Evolutionary conservation across 2,329 filamentous ascomycete genomes (phyloP), one percentile per base, ranked within the genome.

Genomic region (Colletotrichum spinosum): DNA sequence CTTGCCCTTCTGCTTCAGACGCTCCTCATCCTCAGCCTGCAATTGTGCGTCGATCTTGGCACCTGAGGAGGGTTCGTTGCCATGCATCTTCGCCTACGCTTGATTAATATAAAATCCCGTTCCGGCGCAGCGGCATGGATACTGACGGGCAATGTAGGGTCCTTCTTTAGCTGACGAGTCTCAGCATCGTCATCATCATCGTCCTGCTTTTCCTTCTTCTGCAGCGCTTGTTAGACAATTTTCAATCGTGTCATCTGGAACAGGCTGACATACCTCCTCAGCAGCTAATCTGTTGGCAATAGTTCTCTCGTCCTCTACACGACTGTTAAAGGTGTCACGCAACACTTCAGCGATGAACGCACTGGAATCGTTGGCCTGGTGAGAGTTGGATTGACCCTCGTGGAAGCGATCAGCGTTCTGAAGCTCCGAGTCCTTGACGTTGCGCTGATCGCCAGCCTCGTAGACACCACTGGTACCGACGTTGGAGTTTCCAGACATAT

Each of bases 361-460:
- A 94, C 92, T 95, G 54, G 92, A 88, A 75, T 96, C 92, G 60
- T 86, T 84, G 68, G 84, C 82, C 67, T 84, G 77, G 78, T 97
- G 92, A 56, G 90, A 90, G 76, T 92, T 82, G 64, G 84, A 76
- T 76, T 90, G 83, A 71, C 93, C 92, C 80, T 95, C 90, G 67
- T 94, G 81, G 80, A 87, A 96, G 66, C 88, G 84, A 55, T 86
- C 80, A 17, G 83, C 80, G 38, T 84, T 75, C 42, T 83, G 79
- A 8, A 73, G 49, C 72, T 65, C 62, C 2, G 85, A 82, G 65
- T 85, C 75, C 67, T 87, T 85, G 67, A 79, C 75, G 76, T 88
- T 93, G 72, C 87, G 86, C 83, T 96, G 92, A 79, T 96, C 92
- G 64, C 89, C 90, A 62, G 85, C 89, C 80, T 94, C 91, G 80